Conservation (phyloP, 495 filamentous ascomycete genomes). For the Hypoxylon intermedium region DNA sequence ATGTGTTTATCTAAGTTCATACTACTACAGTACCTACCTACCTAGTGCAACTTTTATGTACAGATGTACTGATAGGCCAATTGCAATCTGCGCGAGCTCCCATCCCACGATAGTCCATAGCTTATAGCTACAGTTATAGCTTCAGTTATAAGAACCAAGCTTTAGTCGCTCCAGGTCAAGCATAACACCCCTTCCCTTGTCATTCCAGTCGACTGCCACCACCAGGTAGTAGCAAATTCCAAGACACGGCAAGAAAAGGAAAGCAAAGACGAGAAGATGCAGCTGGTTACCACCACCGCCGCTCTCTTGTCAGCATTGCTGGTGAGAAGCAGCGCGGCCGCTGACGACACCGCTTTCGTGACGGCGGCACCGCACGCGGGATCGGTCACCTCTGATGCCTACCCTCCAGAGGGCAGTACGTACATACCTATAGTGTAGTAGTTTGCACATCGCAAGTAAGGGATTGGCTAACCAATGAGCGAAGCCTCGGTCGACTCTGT, state of each 20-base stretch:
- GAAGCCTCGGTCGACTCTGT: constrained; percentile 34
- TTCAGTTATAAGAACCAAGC: constrained; percentile 37
- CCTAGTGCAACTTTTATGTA: background rate
- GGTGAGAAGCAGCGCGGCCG: constrained; percentile 14
- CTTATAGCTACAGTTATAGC: no score
- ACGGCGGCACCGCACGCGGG: constrained; percentile 31
- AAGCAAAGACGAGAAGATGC: constrained; percentile 30
- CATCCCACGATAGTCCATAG: constrained; percentile 1
- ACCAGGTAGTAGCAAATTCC: no score
- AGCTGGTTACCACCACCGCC: constrained; percentile 17
- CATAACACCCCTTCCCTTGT: constrained; percentile 20
- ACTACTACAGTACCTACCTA: no score
- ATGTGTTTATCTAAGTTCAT: constrained; percentile 20
- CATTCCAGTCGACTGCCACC: constrained; percentile 11
- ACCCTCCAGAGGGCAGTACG: constrained; percentile 37
- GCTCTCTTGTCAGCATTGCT: constrained; percentile 27
- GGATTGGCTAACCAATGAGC: constrained; percentile 13
- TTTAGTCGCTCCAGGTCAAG: constrained; percentile 18
- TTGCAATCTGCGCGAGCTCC: constrained; percentile 8
- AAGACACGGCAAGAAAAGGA: no score
- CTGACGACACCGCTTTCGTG: constrained; percentile 26
- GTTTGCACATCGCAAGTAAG: background rate
- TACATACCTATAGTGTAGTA: background rate
- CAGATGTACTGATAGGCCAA: constrained; percentile 38
- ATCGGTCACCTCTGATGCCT: constrained; percentile 32